These are phyloP conservation scores for Monosporascus sp. DNA, from an alignment of 2,329 filamentous ascomycete species.

Conservation along the genomic window DNA sequence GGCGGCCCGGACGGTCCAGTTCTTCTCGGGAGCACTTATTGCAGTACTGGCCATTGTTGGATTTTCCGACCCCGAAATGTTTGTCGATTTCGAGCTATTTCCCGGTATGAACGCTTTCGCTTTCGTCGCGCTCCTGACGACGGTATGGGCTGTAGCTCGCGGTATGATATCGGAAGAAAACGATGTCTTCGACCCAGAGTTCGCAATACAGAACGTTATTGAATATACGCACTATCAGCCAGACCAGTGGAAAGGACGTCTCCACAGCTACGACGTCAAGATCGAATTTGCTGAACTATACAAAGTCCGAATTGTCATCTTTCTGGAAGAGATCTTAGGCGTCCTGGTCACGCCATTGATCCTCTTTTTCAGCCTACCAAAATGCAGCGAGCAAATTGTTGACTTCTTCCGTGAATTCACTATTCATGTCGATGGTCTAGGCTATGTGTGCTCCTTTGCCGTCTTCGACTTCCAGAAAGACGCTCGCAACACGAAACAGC, in stretches of 20 bases:
- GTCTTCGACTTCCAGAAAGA: slow-evolving; percentile 95
- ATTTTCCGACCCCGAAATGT: slow-evolving; percentile 84
- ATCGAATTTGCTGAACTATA: slow-evolving; percentile 86
- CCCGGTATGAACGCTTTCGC: slow-evolving; percentile 84
- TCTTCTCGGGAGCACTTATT: slow-evolving; percentile 79
- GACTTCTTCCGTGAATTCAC: slow-evolving; percentile 99
- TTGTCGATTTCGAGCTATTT: slow-evolving; percentile 88
- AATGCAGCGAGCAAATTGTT: slow-evolving; percentile 85
- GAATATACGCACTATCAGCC: slow-evolving; percentile 91
- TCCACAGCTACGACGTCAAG: slow-evolving; percentile 94
- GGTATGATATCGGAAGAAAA: slow-evolving; percentile 85
- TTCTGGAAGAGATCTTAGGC: slow-evolving; percentile 85
- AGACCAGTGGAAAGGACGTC: slow-evolving; percentile 76
- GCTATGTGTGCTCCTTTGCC: slow-evolving; percentile 94
- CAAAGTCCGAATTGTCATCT: slow-evolving; percentile 87
- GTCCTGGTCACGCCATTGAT: slow-evolving; percentile 90
- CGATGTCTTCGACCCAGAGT: slow-evolving; percentile 86
- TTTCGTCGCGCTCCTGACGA: slow-evolving; percentile 78
- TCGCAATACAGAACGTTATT: slow-evolving; percentile 81
- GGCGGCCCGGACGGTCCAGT: slow-evolving; percentile 76
- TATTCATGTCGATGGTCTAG: slow-evolving; percentile 90
- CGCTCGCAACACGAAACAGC: slow-evolving; percentile 40
- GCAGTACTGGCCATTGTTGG: slow-evolving; percentile 81
- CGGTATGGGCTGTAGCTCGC: slow-evolving; percentile 77
- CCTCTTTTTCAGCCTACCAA: slow-evolving; percentile 78